Base-by-base conservation (phyloP, 106 monocot genomes). In the Dioscorea dumetorum region DNA sequence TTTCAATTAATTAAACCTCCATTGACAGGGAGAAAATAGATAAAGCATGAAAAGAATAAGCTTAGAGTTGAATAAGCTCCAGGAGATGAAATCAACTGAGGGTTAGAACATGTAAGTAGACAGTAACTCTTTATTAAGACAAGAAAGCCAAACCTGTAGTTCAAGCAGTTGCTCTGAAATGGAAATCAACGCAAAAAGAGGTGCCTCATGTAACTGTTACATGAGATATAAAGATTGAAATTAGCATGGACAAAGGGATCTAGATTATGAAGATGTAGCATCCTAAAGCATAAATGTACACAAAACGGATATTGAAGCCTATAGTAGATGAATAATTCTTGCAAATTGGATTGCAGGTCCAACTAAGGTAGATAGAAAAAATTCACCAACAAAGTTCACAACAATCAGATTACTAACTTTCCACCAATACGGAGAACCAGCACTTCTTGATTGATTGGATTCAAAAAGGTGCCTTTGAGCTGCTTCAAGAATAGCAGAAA, bases 361-460 rank as follows among this genome's bases (percentile, higher is more conserved):
- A 41, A 41, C 41, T 41, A 41, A 41, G 6, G 10, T 41, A 41
- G 1, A 41, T 6, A 8, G 41, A 41, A 41, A 41, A 41, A 41
- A 41, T 41, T 41, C 41, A 41, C 41, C 41, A 41, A 8, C 6
- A 41, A 41, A 41, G 41, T 10, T 41, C 41, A 41, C 41, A 41
- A 41, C 41, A 41, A 41, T 7, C 14, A 13, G 66, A 56, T 20
- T 48, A 85, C 78, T 84, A 68, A 97, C 97, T 79, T 64, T 97
- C 97, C 97, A 97, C 97, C 91, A 97, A 70, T 89, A 71, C 48
- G 77, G 20, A 76, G 75, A 82, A 64, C 91, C 91, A 49, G 64
- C 62, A 74, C 57, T 3, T 83, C 86, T 97, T 64, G 80, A 80
- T 80, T 76, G 57, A 57, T 78, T 61, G 70, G 91, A 92, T 33